Base-by-base conservation (phyloP, 371 early-diverging fungal species). In the Apophysomyces trapeziformis region DNA sequence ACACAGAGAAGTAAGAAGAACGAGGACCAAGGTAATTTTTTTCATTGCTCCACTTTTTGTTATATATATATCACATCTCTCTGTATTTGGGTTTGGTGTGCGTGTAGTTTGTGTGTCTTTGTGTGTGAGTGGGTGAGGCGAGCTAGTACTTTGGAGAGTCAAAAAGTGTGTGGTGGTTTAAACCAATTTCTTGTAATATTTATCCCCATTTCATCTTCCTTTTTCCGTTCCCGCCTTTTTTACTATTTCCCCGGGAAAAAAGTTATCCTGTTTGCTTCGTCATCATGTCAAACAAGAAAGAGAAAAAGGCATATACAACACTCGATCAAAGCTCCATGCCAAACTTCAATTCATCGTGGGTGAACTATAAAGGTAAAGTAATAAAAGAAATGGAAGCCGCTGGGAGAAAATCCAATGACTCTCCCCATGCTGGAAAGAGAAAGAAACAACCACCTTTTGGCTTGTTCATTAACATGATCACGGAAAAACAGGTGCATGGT, bases 401-500 rank as follows among this genome's bases (percentile, higher is more conserved):
- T 26, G 32, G 32, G 32, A 26, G 3, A 26, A 26, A 26, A 26
- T 3, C 32, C 32, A 26, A 26, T 26, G 32, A 26, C 32, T 2
- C 2, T 26, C 2, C 32, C 32, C 32, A 26, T 26, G 32, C 32
- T 26, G 32, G 36, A 21, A 50, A 18, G 9, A 50, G n/a, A 18
- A n/a, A n/a, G n/a, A 18, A n/a, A 50, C 21, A 50, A 50, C 54
- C 4, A n/a, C 21, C 54, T 26, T 21, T 21, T 50, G 32, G 21
- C 54, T 21, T 50, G 4, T n/a, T 50, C 54, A 21, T 21, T 21
- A 50, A 50, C 32, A 26, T 26, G 32, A 26, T 26, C 32, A 26
- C 32, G 32, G 32, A 50, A 50, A 50, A 50, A 58, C 45, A 93
- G 98, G 99, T 43, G 93, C 96, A 16, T 97, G 98, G 96, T 79